Evolutionary conservation across 2,329 filamentous ascomycete genomes (phyloP).

Genomic region (Stachybotrys echinatus): DNA sequence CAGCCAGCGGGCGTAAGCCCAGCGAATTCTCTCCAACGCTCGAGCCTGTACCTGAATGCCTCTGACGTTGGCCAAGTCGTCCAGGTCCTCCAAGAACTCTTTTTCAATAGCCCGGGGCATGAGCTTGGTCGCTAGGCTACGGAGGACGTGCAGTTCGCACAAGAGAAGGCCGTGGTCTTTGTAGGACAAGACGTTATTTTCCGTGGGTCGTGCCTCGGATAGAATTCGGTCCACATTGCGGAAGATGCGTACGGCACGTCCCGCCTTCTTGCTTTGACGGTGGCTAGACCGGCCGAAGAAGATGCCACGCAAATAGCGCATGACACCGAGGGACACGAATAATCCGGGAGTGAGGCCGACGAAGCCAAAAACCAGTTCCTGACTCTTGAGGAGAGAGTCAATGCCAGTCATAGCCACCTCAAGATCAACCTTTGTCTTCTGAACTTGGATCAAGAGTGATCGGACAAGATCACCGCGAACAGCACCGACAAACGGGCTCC

Average conservation of each 20-base stretch:
- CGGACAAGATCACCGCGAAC: slow-evolving; percentile 82
- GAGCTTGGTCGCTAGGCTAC: slow-evolving; percentile 52
- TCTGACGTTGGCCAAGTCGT: slow-evolving; percentile 78
- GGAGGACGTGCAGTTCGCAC: slow-evolving; percentile 82
- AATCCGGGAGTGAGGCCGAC: slow-evolving; percentile 89
- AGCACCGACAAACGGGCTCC: slow-evolving; percentile 75
- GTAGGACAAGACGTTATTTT: slow-evolving; percentile 75
- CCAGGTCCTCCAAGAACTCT: slow-evolving; percentile 84
- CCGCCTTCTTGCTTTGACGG: slow-evolving; percentile 58
- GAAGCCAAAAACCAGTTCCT: slow-evolving; percentile 97
- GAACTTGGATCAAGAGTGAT: slow-evolving; percentile 89
- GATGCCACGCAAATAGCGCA: slow-evolving; percentile 64
- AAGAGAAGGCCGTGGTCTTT: slow-evolving; percentile 88
- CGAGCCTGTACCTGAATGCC: slow-evolving; percentile 73
- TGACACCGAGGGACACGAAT: slow-evolving; percentile 72
- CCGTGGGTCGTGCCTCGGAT: slow-evolving; percentile 60
- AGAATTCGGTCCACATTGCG: slow-evolving; percentile 84
- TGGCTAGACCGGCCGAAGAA: slow-evolving; percentile 69
- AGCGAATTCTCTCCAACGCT: slow-evolving; percentile 78
- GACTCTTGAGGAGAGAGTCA: slow-evolving; percentile 88
- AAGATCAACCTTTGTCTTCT: slow-evolving; percentile 98
- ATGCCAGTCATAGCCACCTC: slow-evolving; percentile 96
- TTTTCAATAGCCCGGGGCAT: slow-evolving; percentile 71
- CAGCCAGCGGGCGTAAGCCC: slow-evolving; percentile 82
- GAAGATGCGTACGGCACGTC: slow-evolving; percentile 70